A percentile compares a stretch with the other conserved stretches of the same genome.
Conservation (phyloP, 345 rosid genomes). For the Corymbia maculata region DNA sequence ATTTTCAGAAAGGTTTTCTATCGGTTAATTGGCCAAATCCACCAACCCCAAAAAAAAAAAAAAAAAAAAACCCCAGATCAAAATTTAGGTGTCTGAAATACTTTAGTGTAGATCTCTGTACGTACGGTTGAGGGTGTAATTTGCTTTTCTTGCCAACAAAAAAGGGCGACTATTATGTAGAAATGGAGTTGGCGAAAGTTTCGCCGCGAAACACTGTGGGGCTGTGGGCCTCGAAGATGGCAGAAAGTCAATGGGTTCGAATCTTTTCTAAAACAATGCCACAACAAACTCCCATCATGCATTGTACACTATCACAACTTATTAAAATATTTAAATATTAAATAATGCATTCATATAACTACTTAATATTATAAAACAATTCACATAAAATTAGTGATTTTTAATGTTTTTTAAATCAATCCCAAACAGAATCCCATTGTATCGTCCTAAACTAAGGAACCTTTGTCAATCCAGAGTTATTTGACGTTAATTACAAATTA, state of each 20-base stretch:
- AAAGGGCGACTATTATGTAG: background rate
- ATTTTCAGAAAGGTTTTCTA: background rate
- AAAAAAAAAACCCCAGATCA: background rate
- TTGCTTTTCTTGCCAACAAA: background rate
- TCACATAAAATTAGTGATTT: background rate
- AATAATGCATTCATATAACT: too few species aligned
- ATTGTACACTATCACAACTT: background rate
- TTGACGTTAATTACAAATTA: background rate
- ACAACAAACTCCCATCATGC: background rate
- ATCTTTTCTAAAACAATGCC: background rate
- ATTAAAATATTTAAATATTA: background rate
- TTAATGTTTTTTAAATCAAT: background rate
- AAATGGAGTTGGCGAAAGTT: background rate
- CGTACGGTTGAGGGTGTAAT: background rate
- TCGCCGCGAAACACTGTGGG: background rate
- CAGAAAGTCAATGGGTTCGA: background rate
- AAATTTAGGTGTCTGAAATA: background rate
- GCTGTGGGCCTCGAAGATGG: background rate
- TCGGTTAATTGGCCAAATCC: background rate
- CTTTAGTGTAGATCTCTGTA: background rate
- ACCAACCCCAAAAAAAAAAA: too few species aligned
- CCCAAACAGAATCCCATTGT: background rate
- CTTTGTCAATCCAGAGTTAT: background rate
- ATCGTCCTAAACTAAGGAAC: background rate
- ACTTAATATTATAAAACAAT: too few species aligned